These are phyloP conservation scores for Lactuca sativa DNA, from an alignment of 129 eudicot species.

Conservation along the genomic window DNA sequence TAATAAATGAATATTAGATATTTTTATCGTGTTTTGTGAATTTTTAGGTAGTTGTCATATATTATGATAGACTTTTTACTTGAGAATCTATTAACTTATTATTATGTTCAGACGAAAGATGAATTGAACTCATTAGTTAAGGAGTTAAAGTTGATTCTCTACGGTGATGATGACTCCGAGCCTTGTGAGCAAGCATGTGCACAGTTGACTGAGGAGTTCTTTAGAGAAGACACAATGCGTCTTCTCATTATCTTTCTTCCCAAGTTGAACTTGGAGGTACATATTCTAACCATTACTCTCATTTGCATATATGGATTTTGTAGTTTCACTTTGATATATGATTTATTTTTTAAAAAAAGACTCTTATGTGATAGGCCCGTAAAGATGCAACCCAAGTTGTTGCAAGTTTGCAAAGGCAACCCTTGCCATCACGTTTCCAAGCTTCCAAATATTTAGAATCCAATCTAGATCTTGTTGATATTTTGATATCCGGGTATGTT, in stretches of 20 bases:
- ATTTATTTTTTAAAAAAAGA: not conserved
- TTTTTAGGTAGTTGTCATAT: too few species aligned
- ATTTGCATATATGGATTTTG: not conserved
- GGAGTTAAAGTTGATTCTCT: conserved; percentile 64
- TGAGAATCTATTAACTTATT: not conserved
- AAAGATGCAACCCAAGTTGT: conserved; percentile 81
- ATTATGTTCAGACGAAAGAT: conserved; percentile 42
- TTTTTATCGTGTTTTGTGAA: too few species aligned
- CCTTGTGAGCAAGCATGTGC: conserved; percentile 68
- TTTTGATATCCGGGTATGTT: conserved; percentile 55
- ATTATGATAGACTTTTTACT: too few species aligned
- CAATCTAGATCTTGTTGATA: conserved; percentile 65
- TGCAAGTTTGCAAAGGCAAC: conserved; percentile 84
- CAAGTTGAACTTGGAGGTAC: conserved; percentile 67
- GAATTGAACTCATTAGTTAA: conserved; percentile 35
- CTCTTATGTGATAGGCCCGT: conserved; percentile 47
- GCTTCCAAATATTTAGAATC: conserved; percentile 69
- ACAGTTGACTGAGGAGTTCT: conserved; percentile 65
- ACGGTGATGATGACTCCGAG: conserved; percentile 59
- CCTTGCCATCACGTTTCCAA: conserved; percentile 52
- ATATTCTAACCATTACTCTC: not conserved
- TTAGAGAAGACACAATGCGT: conserved; percentile 59
- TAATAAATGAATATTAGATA: too few species aligned
- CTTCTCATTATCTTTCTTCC: conserved; percentile 64
- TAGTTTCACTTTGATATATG: not conserved